These are phyloP conservation scores for Physcomitrium patens DNA, from an alignment of 225 moss, liverwort and hornwort species.

Conservation along the genomic window DNA sequence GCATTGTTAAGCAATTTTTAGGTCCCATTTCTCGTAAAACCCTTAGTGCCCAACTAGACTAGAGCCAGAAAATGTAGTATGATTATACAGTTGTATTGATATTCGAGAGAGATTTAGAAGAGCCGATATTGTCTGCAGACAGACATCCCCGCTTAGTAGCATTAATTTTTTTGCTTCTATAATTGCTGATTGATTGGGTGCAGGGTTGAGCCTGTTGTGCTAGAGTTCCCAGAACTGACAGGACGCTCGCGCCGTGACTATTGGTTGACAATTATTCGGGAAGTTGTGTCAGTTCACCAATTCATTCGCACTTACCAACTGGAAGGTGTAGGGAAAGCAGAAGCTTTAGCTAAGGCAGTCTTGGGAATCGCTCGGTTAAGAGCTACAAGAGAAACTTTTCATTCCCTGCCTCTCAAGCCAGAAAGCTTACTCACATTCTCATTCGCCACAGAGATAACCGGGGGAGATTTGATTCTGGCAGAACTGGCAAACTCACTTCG, in stretches of 20 bases:
- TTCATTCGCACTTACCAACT: conserved; percentile 79
- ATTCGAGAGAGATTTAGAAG: too few species aligned
- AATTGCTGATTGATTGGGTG: conserved; percentile 17
- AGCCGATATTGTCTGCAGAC: too few species aligned
- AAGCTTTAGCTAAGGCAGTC: conserved; percentile 90
- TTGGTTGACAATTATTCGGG: conserved; percentile 89
- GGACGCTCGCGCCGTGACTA: conserved; percentile 92
- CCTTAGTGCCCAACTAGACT: background rate
- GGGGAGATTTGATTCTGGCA: conserved; percentile 86
- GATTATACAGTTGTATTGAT: too few species aligned
- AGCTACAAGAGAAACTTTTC: conserved; percentile 83
- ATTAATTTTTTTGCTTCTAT: conserved; percentile 7
- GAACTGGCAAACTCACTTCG: conserved; percentile 80
- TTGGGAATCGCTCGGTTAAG: conserved; percentile 87
- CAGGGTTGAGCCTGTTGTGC: conserved; percentile 82
- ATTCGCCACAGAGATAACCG: conserved; percentile 78
- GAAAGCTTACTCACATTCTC: conserved; percentile 86
- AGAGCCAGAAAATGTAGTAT: background rate
- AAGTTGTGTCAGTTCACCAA: conserved; percentile 76
- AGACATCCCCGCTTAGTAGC: too few species aligned
- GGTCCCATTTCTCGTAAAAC: background rate
- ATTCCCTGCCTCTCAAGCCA: conserved; percentile 73
- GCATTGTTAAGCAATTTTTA: background rate
- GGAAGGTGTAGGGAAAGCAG: conserved; percentile 74
- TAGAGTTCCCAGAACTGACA: conserved; percentile 96